A percentile compares a stretch with the other conserved stretches of the same genome.
phyloP scores from a whole-genome alignment of 2,329 filamentous ascomycete genomes.

The Fusarium buxicola region DNA sequence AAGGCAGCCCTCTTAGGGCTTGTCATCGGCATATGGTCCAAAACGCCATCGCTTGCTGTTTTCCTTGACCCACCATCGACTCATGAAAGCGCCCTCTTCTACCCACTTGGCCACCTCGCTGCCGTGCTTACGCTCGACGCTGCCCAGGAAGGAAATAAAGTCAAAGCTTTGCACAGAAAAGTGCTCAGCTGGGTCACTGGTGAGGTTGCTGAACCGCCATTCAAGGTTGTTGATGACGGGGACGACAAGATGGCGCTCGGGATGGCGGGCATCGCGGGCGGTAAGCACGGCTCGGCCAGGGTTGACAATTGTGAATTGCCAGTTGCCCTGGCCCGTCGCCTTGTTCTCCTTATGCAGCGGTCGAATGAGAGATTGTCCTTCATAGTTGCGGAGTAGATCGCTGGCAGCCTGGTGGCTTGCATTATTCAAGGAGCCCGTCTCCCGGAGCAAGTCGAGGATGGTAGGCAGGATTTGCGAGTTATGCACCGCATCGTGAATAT shows the following conservation, averaged over 20 bases:
- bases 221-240: slow-evolving; percentile 49
- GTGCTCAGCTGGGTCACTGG: slow-evolving; percentile 44
- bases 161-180: slow-evolving; percentile 44
- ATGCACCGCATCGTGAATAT: slow-evolving; percentile 46
- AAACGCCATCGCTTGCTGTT: slow-evolving; percentile 51
- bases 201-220: slow-evolving; percentile 49
- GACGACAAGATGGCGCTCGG: slow-evolving; percentile 47
- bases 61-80: slow-evolving; percentile 51
- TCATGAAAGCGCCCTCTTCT: slow-evolving; percentile 48
- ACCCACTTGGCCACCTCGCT: slow-evolving; percentile 45
- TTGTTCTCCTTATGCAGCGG: slow-evolving; percentile 23
- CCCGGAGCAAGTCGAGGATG: slow-evolving; percentile 48
- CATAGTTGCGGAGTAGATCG: slow-evolving; percentile 46
- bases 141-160: slow-evolving; percentile 40
- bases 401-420: slow-evolving; percentile 33
- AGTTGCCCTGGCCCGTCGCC: slow-evolving; percentile 42
- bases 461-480: slow-evolving; percentile 49
- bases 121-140: slow-evolving; percentile 41
- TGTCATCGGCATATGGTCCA: slow-evolving; percentile 17
- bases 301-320: slow-evolving; percentile 51
- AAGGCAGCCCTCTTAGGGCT: not conserved
- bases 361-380: slow-evolving; percentile 50
- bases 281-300: slow-evolving; percentile 49
- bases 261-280: slow-evolving; percentile 48
- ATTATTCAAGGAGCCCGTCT: slow-evolving; percentile 46